These are phyloP conservation scores for Carex myosuroides DNA, from an alignment of 176 grass and related monocot genomes.

Conservation along the genomic window DNA sequence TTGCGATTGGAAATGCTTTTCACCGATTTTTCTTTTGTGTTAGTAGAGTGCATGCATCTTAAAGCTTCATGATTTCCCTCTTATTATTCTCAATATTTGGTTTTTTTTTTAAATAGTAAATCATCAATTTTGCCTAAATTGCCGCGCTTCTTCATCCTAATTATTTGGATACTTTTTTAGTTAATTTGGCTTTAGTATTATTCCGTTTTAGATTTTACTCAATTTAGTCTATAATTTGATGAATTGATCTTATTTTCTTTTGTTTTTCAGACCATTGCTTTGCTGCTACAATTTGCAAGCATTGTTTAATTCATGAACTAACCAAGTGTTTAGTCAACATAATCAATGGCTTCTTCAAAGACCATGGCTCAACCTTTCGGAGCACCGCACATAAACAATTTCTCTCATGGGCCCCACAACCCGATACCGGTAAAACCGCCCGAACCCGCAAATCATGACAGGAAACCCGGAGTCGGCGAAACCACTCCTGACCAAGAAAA, in stretches of 20 bases:
- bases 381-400: slow-evolving; percentile 18
- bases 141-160: background rate
- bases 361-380: slow-evolving; percentile 17
- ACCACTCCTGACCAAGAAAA: slow-evolving; percentile 31
- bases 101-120: background rate
- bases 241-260: background rate
- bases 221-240: slow-evolving; percentile 7
- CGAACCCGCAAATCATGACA: slow-evolving; percentile 24
- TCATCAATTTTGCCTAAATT: background rate
- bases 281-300: background rate
- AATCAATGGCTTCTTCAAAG: slow-evolving; percentile 38
- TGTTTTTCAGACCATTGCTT: background rate
- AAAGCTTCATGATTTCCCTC: background rate
- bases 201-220: background rate
- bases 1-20: slow-evolving; percentile 10
- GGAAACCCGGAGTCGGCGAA: background rate
- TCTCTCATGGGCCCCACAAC: slow-evolving; percentile 22
- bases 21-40: background rate
- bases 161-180: background rate
- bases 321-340: background rate
- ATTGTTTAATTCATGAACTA: background rate
- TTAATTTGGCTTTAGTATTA: background rate
- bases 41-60: slow-evolving; percentile 9
- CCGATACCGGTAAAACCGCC: background rate
- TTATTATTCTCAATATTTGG: background rate